Evolutionary conservation across 495 filamentous ascomycete genomes (phyloP), one percentile per base, ranked within the genome.

Genomic region (Tricharina praecox): DNA sequence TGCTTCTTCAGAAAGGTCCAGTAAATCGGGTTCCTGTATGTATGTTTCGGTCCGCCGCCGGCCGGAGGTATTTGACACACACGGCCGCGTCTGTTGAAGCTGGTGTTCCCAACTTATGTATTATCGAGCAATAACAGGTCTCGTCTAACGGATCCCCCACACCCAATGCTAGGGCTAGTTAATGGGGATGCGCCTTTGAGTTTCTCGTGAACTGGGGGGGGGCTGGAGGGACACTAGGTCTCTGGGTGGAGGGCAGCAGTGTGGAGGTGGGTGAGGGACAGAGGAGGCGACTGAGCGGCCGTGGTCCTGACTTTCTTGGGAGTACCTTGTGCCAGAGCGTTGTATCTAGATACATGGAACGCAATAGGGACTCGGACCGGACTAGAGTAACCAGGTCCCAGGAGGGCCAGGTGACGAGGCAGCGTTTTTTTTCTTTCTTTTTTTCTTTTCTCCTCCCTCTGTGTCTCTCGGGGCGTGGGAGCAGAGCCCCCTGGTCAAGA

Each of bases 61-160:
- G 25, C 25, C 25, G 43, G 25, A 7, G 43, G 25, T 46, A 33
- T 46, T 33, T 35, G 33, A 33, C 26, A 46, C 43, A 46, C 43
- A 28, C 43, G 7, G 26, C 43, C 25, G 43, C 25, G 26, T 3
- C 20, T 33, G 25, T 46, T 2, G 43, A 28, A 43, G 43, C 25
- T 46, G 43, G 43, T 46, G 30, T 43, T 25, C 21, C 43, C 43
- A 32, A 46, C 28, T 46, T 46, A 46, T 46, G 30, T 33, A 35
- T 21, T n/a, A 35, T 46, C 7, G n/a, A 16, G 35, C 35, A 35
- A 46, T 35, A 32, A 34, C 43, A 5, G 24, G 39, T 16, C n/a
- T 25, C 40, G 3, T 43, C 40, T 43, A 43, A 13, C 13, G n/a
- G 25, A 46, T 46, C 43, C 43, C 43, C 43, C 43, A 46, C 43